These are phyloP conservation scores for Jamesozyma lodderae DNA, from an alignment of 805 yeast genomes.

Conservation along the genomic window DNA sequence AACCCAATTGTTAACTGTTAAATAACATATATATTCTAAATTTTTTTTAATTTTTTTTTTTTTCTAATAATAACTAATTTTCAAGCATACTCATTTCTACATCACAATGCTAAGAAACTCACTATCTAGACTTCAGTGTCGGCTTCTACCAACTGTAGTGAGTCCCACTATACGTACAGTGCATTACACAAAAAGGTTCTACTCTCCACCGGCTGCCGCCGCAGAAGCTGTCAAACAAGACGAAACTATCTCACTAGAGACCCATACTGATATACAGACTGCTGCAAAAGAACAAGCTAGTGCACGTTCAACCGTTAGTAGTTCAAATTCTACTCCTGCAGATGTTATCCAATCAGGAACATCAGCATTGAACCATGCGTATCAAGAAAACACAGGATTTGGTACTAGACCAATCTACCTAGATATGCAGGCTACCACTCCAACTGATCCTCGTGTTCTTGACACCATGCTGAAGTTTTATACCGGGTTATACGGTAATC, in stretches of 20 bases:
- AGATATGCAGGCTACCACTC: slow-evolving; percentile 98
- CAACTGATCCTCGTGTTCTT: slow-evolving; percentile 92
- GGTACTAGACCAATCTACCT: slow-evolving; percentile 88
- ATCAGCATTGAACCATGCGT: slow-evolving; percentile 32
- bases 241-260: slow-evolving; percentile 23
- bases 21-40: too few relatives aligned
- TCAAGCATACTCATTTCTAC: too few relatives aligned
- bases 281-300: slow-evolving; percentile 27
- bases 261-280: slow-evolving; percentile 28
- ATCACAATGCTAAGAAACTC: too few relatives aligned
- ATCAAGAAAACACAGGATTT: slow-evolving; percentile 33
- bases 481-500: slow-evolving; percentile 94
- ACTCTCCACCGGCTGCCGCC: slow-evolving; percentile 18
- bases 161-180: too few relatives aligned
- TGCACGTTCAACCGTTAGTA: slow-evolving; percentile 9
- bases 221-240: slow-evolving; percentile 21
- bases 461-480: slow-evolving; percentile 78
- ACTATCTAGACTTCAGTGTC: too few relatives aligned
- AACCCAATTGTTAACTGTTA: too few relatives aligned
- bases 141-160: too few relatives aligned
- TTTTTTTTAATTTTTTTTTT: too few relatives aligned
- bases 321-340: slow-evolving; percentile 11
- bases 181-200: slow-evolving; percentile 1
- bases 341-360: slow-evolving; percentile 22
- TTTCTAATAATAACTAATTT: too few relatives aligned